Base-by-base conservation (phyloP, 495 filamentous ascomycete genomes). In the Collariella sp. region DNA sequence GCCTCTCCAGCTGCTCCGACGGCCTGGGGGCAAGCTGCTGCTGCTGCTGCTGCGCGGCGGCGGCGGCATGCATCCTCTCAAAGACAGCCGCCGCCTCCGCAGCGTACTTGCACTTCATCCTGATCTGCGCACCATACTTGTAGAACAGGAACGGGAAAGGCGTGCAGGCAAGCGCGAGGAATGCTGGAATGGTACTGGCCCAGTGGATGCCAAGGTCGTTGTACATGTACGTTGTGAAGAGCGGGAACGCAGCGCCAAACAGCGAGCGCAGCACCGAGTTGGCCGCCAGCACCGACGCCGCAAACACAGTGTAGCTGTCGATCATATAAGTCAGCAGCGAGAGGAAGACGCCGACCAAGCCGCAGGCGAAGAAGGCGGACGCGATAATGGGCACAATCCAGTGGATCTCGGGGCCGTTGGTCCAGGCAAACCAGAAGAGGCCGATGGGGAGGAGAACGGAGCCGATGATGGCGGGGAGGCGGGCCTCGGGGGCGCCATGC, bases 141-240 rank as follows among this genome's bases (percentile, higher is more conserved):
- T 86, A 88, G 71, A 93, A 88, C 36, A 94, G 67, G 71, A 86
- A 85, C 10, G 87, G 88, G 67, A 89, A 87, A 0, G 88, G 88
- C 43, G 89, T 73, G 65, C 87, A 91, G 18, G 74, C 78, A 15
- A 91, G 69, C 3, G 85, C 81, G 7, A 93, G 70, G 71, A 91
- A 91, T 0, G 86, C 88, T 0, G 87, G 86, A 44, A 94, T 76
- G 1, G 79, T 80, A 16, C 79, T 84, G 4, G 86, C 88, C 88
- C 87, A 91, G 72, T 91, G 85, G 55, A 86, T 83, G 53, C 88
- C 87, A 1, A 95, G 78, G 62, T 82, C 74, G 6, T 73, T 33
- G 66, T 88, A 93, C 84, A 93, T 87, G 52, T 85, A 60, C 0
- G 77, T 80, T 3, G 88, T 91, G 74, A 95, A 93, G 0, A 95